Evolutionary conservation across 192 early-diverging fungal genomes (phyloP).

Genomic region (Radiomyces spectabilis): DNA sequence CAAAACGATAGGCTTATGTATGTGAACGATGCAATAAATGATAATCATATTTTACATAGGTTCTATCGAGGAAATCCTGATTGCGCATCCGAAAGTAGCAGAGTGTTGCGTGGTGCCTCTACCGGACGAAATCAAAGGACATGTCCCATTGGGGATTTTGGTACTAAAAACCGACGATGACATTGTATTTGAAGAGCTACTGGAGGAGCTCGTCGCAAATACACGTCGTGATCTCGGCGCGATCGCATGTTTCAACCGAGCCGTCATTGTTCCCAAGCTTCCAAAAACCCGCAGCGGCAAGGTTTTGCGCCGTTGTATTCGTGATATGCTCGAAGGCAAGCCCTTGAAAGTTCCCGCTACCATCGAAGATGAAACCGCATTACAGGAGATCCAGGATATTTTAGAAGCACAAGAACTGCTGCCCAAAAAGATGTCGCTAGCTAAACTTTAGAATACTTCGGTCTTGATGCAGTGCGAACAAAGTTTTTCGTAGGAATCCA

Average conservation of each 20-base stretch:
- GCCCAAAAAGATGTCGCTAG: too few relatives aligned
- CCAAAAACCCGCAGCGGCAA: slow-evolving; percentile 87
- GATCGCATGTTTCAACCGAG: slow-evolving; percentile 72
- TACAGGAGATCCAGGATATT: slow-evolving; percentile 35
- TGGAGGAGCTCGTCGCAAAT: slow-evolving; percentile 49
- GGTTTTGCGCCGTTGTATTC: slow-evolving; percentile 69
- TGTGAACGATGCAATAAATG: too few relatives aligned
- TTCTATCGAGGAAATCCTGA: slow-evolving; percentile 68
- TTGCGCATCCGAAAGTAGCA: slow-evolving; percentile 51
- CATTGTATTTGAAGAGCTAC: slow-evolving; percentile 2
- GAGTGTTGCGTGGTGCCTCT: slow-evolving; percentile 67
- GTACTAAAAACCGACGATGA: slow-evolving; percentile 34
- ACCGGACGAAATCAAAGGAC: slow-evolving; percentile 60
- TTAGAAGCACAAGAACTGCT: slow-evolving; percentile 15
- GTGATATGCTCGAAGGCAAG: slow-evolving; percentile 63
- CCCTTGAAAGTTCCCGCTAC: slow-evolving; percentile 64
- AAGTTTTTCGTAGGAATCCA: too few relatives aligned
- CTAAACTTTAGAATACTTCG: too few relatives aligned
- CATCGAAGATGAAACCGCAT: slow-evolving; percentile 67
- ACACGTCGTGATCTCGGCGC: slow-evolving; percentile 70
- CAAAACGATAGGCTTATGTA: not conserved
- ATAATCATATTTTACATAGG: slow-evolving; percentile 20
- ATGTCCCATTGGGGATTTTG: slow-evolving; percentile 57
- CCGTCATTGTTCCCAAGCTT: slow-evolving; percentile 59
- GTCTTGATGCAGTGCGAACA: too few relatives aligned